These are phyloP conservation scores for Casuarina cunninghamiana DNA, from an alignment of 306 rosid species.

Conservation along the genomic window DNA sequence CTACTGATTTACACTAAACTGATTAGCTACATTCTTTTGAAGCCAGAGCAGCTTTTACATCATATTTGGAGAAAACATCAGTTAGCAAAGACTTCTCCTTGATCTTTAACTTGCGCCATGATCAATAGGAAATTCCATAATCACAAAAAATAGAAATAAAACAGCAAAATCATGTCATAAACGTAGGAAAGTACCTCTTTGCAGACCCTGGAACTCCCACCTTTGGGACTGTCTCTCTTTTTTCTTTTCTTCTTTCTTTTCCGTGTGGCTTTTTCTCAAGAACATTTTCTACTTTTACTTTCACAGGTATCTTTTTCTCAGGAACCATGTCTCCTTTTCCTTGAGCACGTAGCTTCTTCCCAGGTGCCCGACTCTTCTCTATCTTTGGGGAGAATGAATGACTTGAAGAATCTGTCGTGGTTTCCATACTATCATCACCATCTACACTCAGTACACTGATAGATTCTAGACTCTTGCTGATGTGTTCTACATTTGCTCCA, in stretches of 20 bases:
- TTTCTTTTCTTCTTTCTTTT: conserved; percentile 15
- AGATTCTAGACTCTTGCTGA: conserved; percentile 32
- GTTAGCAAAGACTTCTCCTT: conserved; percentile 79
- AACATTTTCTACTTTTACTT: conserved; percentile 40
- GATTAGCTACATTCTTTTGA: conserved; percentile 35
- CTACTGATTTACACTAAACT: background rate
- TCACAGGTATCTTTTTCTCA: conserved; percentile 34
- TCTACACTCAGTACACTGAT: conserved; percentile 24
- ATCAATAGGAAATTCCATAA: conserved; percentile 17
- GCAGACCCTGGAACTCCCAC: conserved; percentile 62
- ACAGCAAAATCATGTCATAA: background rate
- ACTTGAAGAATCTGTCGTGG: conserved; percentile 25
- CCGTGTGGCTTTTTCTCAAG: conserved; percentile 27
- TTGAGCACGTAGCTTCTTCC: conserved; percentile 34
- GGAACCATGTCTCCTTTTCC: conserved; percentile 37
- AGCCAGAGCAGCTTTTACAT: conserved; percentile 44
- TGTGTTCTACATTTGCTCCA: conserved; percentile 32
- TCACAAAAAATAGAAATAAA: background rate
- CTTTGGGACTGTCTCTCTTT: conserved; percentile 35
- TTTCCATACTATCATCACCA: conserved; percentile 31
- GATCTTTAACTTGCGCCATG: conserved; percentile 66
- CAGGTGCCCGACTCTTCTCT: conserved; percentile 27
- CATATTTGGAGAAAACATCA: conserved; percentile 81
- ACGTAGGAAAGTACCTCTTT: conserved; percentile 53
- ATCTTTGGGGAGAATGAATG: conserved; percentile 31